phyloP scores from a whole-genome alignment of 164 flowering plant species.

The Akebia trifoliata region DNA sequence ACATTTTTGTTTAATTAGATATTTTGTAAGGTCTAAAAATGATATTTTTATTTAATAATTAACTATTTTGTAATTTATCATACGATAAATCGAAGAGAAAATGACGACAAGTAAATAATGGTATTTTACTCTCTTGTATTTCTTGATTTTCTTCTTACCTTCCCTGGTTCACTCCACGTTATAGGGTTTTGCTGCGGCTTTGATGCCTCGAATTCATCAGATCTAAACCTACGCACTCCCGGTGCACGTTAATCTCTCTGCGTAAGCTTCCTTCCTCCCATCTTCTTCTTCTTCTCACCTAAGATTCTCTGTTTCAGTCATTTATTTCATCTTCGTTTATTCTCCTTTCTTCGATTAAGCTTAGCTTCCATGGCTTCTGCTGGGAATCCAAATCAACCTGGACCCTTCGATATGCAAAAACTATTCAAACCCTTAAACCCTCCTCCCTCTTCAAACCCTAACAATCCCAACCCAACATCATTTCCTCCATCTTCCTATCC shows the following conservation, averaged over 20 bases:
- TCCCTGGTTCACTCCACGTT: not conserved
- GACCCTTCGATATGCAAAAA: constrained; percentile 53
- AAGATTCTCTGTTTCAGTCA: not conserved
- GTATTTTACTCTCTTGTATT: not conserved
- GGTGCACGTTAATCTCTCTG: not conserved
- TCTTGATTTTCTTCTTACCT: not conserved
- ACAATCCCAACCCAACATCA: constrained; percentile 9
- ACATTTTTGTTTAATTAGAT: no score
- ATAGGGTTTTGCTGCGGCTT: not conserved
- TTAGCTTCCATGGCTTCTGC: constrained; percentile 42
- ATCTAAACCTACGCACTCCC: not conserved
- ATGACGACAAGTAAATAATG: no score
- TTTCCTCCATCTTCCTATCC: constrained; percentile 26
- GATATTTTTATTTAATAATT: no score
- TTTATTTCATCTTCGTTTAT: not conserved
- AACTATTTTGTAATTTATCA: no score
- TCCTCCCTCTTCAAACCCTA: constrained; percentile 18
- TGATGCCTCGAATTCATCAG: not conserved
- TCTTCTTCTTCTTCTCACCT: not conserved
- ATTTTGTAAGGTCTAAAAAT: no score
- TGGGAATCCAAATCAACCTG: constrained; percentile 45
- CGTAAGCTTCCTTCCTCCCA: not conserved
- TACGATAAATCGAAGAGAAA: no score
- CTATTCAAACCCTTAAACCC: constrained; percentile 54
- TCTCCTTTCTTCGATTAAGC: not conserved